Conservation (phyloP, 192 early-diverging fungal species). For the Umbelopsis isabellina region DNA sequence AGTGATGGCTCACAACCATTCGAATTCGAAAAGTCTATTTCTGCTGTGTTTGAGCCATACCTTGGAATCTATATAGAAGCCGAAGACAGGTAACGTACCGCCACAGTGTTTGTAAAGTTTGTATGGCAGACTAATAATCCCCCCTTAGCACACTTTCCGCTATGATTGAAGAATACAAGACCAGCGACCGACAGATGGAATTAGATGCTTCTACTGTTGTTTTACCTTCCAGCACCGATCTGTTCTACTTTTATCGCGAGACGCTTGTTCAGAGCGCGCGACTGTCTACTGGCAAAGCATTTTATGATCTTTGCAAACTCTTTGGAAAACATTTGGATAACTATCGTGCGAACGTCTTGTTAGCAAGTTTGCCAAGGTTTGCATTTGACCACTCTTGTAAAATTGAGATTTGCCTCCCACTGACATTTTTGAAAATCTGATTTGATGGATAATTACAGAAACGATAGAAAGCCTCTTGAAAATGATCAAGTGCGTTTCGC, state of each 20-base stretch:
- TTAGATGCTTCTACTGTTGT: conserved; percentile 67
- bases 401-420: background rate
- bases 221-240: conserved; percentile 85
- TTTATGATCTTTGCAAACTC: conserved; percentile 79
- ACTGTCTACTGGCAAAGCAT: conserved; percentile 82
- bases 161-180: conserved; percentile 61
- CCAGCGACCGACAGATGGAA: conserved; percentile 47
- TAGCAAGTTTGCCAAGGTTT: conserved; percentile 70
- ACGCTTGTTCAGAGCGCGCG: conserved; percentile 84
- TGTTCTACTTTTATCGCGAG: conserved; percentile 91
- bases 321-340: conserved; percentile 79
- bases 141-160: conserved; percentile 57
- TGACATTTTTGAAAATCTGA: conserved; percentile 12
- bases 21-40: conserved; percentile 79
- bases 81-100: conserved; percentile 70
- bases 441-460: conserved; percentile 37
- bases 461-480: conserved; percentile 64
- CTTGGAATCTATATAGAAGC: conserved; percentile 85
- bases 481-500: conserved; percentile 72
- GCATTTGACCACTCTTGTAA: conserved; percentile 14
- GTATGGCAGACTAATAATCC: background rate
- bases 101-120: background rate
- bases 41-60: conserved; percentile 85
- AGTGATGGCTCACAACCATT: conserved; percentile 1
- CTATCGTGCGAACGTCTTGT: conserved; percentile 81